Percentiles rank a stretch among this genome's conserved stretches.
Conservation (phyloP, 2,329 filamentous ascomycete species). For the Torrubiellomyces zombiae region DNA sequence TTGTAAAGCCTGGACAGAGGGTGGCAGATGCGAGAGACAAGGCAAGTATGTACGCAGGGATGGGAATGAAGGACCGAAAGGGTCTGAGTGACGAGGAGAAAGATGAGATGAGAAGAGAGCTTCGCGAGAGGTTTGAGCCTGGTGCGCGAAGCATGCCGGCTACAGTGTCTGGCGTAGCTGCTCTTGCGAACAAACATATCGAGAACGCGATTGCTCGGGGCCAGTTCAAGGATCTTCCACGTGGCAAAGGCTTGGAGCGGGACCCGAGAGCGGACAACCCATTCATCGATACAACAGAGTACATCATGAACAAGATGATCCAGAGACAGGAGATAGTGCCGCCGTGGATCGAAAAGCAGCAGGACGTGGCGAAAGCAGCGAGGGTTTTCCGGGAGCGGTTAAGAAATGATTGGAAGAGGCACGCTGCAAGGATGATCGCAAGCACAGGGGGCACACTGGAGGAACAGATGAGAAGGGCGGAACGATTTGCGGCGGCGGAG, state of each 20-base stretch:
- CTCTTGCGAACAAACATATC: slow-evolving; percentile 78
- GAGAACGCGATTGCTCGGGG: slow-evolving; percentile 87
- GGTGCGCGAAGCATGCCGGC: slow-evolving; percentile 57
- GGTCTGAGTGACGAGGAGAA: slow-evolving; percentile 54
- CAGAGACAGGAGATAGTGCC: slow-evolving; percentile 90
- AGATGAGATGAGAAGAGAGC: slow-evolving; percentile 52
- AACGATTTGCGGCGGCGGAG: slow-evolving; percentile 63
- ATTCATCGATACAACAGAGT: slow-evolving; percentile 91
- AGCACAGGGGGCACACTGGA: slow-evolving; percentile 59
- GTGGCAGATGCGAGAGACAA: slow-evolving; percentile 39
- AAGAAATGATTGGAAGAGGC: slow-evolving; percentile 67
- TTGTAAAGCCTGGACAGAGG: slow-evolving; percentile 26
- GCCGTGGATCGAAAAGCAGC: slow-evolving; percentile 98
- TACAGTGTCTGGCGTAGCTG: slow-evolving; percentile 60
- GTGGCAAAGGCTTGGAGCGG: slow-evolving; percentile 65
- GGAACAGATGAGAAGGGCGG: slow-evolving; percentile 54
- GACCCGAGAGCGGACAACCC: slow-evolving; percentile 72
- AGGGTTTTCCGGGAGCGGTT: slow-evolving; percentile 57
- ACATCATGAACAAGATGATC: slow-evolving; percentile 98
- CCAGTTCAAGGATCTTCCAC: slow-evolving; percentile 69
- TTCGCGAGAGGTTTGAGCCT: slow-evolving; percentile 68
- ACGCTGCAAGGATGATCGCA: slow-evolving; percentile 64
- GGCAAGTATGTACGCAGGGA: slow-evolving; percentile 31
- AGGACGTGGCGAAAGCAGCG: slow-evolving; percentile 59
- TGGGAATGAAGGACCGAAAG: slow-evolving; percentile 28